phyloP scores from a whole-genome alignment of 257 asterid genomes.

The Solanum pimpinellifolium region DNA sequence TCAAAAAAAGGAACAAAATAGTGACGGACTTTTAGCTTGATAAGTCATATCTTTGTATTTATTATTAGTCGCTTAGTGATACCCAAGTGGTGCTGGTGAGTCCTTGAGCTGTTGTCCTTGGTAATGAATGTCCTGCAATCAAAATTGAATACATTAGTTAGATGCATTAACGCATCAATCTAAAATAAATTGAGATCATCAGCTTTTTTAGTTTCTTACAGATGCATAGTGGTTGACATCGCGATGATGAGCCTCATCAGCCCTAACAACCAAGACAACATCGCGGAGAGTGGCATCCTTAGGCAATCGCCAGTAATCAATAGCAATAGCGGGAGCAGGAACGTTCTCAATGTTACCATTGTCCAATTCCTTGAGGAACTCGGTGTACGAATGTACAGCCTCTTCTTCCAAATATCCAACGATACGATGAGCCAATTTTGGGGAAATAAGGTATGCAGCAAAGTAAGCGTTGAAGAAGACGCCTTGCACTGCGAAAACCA shows the following conservation, averaged over 20 bases:
- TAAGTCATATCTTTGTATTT: background rate
- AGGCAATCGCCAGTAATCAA: constrained; percentile 79
- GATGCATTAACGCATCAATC: background rate
- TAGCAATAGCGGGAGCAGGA: constrained; percentile 86
- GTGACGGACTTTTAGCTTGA: background rate
- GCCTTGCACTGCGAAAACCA: constrained; percentile 61
- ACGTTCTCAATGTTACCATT: constrained; percentile 66
- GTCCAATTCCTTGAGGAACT: constrained; percentile 48
- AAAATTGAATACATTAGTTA: background rate
- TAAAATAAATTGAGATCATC: background rate
- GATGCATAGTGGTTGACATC: constrained; percentile 93
- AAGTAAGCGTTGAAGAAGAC: constrained; percentile 71
- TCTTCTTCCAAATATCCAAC: constrained; percentile 71
- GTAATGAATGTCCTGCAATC: constrained; percentile 46
- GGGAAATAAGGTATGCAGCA: constrained; percentile 40
- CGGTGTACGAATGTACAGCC: constrained; percentile 56
- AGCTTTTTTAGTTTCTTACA: constrained; percentile 8
- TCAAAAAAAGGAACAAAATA: background rate
- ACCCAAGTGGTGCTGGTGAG: constrained; percentile 46
- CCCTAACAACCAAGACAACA: constrained; percentile 64
- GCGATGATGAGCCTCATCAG: constrained; percentile 95
- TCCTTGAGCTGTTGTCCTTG: constrained; percentile 41
- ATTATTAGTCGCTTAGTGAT: constrained; percentile 14
- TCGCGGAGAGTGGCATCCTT: constrained; percentile 58
- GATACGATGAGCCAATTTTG: constrained; percentile 59